Evolutionary conservation across 2,329 filamentous ascomycete species (phyloP).

Genomic region (Aspergillus fijiensis): DNA sequence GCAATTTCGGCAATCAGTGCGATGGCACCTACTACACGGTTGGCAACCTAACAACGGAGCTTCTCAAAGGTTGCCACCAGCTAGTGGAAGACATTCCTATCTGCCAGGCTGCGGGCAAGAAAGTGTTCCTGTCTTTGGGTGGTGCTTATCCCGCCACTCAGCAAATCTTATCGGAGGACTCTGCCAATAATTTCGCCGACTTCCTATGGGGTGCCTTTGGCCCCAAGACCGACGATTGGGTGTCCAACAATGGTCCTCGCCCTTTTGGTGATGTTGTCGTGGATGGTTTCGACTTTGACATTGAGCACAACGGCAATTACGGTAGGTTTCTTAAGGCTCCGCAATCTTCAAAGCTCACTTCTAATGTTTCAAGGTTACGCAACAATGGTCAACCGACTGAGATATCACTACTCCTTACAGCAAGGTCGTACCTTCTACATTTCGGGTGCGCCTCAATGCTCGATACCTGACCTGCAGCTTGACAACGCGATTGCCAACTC

Average conservation of each 20-base stretch:
- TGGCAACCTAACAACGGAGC: slow-evolving; percentile 38
- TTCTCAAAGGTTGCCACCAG: slow-evolving; percentile 46
- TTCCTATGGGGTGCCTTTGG: slow-evolving; percentile 54
- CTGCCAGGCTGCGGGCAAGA: slow-evolving; percentile 46
- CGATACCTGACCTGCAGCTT: slow-evolving; percentile 50
- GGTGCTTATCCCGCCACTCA: slow-evolving; percentile 45
- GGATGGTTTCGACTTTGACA: slow-evolving; percentile 57
- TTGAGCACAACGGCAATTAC: slow-evolving; percentile 32
- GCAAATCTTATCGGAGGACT: slow-evolving; percentile 41
- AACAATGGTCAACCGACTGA: slow-evolving; percentile 50
- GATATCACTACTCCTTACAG: slow-evolving; percentile 39
- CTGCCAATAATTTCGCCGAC: slow-evolving; percentile 49
- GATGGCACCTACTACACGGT: slow-evolving; percentile 41
- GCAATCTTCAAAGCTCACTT: background rate
- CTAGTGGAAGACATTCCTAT: slow-evolving; percentile 44
- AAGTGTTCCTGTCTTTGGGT: slow-evolving; percentile 50
- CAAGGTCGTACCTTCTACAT: slow-evolving; percentile 48
- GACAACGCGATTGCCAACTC: slow-evolving; percentile 46
- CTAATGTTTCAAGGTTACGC: slow-evolving; percentile 41
- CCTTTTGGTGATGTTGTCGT: slow-evolving; percentile 49
- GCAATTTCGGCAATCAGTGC: slow-evolving; percentile 60
- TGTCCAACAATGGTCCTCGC: slow-evolving; percentile 39
- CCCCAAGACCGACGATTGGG: slow-evolving; percentile 35
- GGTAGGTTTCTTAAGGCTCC: slow-evolving; percentile 24
- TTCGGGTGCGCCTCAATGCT: slow-evolving; percentile 55